These are phyloP conservation scores for Centella asiatica DNA, from an alignment of 129 eudicot genomes.

Conservation along the genomic window DNA sequence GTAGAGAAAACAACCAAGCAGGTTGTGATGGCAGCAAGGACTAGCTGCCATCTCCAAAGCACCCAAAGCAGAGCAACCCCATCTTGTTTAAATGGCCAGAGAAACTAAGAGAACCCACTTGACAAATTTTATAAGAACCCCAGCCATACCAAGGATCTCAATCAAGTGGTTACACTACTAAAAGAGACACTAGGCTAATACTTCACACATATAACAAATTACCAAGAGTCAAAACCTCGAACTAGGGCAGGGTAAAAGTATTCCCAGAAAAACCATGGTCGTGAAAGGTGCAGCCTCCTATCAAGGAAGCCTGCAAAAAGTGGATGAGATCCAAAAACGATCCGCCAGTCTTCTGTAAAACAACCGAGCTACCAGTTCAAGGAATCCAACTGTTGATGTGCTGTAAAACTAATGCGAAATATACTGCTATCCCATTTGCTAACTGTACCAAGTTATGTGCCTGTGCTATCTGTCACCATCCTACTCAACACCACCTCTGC, in stretches of 20 bases:
- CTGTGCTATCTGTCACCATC: background rate
- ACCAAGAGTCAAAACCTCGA: background rate
- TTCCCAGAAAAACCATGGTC: constrained; percentile 39
- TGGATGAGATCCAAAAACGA: constrained; percentile 23
- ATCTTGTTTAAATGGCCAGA: constrained; percentile 25
- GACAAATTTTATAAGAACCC: background rate
- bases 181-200: constrained; percentile 11
- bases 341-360: constrained; percentile 40
- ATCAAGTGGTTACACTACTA: background rate
- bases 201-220: background rate
- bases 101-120: constrained; percentile 17
- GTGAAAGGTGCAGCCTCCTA: constrained; percentile 24
- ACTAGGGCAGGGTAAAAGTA: constrained; percentile 22
- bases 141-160: background rate
- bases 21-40: constrained; percentile 49
- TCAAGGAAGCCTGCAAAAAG: constrained; percentile 39
- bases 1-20: constrained; percentile 58
- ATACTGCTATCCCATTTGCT: background rate
- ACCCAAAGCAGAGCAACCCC: constrained; percentile 41
- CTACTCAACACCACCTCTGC: constrained; percentile 4
- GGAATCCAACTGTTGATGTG: constrained; percentile 11
- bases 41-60: constrained; percentile 46
- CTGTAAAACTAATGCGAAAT: constrained; percentile 3
- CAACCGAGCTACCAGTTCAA: constrained; percentile 27
- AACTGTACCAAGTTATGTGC: background rate